Evolutionary conservation across 345 rosid genomes (phyloP), one percentile per base, ranked within the genome.

Genomic region (Murraya paniculata): DNA sequence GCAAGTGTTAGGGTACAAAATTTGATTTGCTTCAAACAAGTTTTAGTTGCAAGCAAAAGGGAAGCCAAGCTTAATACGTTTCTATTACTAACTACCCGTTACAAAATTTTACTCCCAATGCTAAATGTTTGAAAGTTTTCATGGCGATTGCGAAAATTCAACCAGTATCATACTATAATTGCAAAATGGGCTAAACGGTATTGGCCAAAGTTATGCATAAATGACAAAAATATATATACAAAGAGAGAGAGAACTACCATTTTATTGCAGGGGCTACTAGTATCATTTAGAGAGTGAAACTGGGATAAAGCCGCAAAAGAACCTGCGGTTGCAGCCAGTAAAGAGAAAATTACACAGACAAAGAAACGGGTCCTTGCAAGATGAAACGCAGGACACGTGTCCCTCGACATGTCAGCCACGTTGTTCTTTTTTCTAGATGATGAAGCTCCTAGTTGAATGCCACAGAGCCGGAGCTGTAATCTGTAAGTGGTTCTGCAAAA

Each of bases 211-310:
- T 9, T 50, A 70, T 50, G 60, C 59, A 24, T 19, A 22, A 6
- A 27, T 19, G 18, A 27, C 27, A 61, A 4, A 31, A 3, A 33
- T 24, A 6, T 21, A 39, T 0, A 2, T 1, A 36, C 0, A 60
- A 19, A 59, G 7, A 69, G 28, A 7, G 59, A 33, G 36, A 50
- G 25, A 66, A 25, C 9, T 75, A 85, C 86, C 86, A 62, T 80
- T 41, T 56, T 33, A 11, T 5, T 31, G 41, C 39, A 21, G 60
- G 25, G 24, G 35, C 48, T 68, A n/a, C 50, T 45, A 13, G 50
- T 0, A 45, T 45, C 50, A 38, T 6, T 27, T 33, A 59, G 1
- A 16, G 21, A 57, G 35, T 27, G 71, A 77, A 7, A 6, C 27
- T 35, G 45, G n/a, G 53, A 45, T 24, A 30, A 30, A 16, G 24